Evolutionary conservation across 2,329 filamentous ascomycete genomes (phyloP).

Genomic region (Fusarium penzigii): DNA sequence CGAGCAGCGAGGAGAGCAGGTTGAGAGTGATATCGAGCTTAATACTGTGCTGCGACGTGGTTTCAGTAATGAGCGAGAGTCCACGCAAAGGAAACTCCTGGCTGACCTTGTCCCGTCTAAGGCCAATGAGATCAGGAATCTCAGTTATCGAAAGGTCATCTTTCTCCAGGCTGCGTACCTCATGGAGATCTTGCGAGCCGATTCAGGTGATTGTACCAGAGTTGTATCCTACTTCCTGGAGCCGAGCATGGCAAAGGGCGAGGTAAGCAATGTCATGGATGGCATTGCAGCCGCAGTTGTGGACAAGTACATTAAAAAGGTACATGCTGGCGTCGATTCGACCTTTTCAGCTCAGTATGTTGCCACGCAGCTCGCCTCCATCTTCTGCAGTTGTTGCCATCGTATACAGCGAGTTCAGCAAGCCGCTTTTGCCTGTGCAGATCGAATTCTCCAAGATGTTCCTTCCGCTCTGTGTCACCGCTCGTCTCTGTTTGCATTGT

Average conservation of each 20-base stretch:
- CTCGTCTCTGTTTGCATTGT: conserved; percentile 84
- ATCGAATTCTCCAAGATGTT: conserved; percentile 80
- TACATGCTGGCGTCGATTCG: conserved; percentile 68
- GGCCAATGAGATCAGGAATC: conserved; percentile 73
- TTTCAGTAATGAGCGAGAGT: conserved; percentile 75
- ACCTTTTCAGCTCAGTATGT: conserved; percentile 88
- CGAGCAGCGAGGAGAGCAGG: conserved; percentile 83
- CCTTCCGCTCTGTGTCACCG: conserved; percentile 90
- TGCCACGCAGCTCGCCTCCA: conserved; percentile 81
- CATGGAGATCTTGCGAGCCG: conserved; percentile 84
- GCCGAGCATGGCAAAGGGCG: conserved; percentile 70
- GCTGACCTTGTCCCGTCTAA: conserved; percentile 72
- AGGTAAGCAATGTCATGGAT: conserved; percentile 66
- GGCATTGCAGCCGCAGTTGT: conserved; percentile 68
- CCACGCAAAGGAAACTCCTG: conserved; percentile 79
- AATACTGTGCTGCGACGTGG: conserved; percentile 91
- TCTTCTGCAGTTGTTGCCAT: conserved; percentile 90
- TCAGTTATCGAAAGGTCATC: conserved; percentile 88
- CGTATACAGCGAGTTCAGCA: conserved; percentile 89
- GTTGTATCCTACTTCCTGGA: conserved; percentile 93
- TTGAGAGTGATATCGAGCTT: conserved; percentile 95
- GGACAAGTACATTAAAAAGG: conserved; percentile 76
- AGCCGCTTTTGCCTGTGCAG: conserved; percentile 79
- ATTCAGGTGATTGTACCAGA: conserved; percentile 86
- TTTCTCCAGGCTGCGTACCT: conserved; percentile 90